Percentiles rank a stretch among this genome's conserved stretches.
These are phyloP conservation scores for Claviceps pazoutovae DNA, from an alignment of 2,329 filamentous ascomycete species.

Conservation along the genomic window DNA sequence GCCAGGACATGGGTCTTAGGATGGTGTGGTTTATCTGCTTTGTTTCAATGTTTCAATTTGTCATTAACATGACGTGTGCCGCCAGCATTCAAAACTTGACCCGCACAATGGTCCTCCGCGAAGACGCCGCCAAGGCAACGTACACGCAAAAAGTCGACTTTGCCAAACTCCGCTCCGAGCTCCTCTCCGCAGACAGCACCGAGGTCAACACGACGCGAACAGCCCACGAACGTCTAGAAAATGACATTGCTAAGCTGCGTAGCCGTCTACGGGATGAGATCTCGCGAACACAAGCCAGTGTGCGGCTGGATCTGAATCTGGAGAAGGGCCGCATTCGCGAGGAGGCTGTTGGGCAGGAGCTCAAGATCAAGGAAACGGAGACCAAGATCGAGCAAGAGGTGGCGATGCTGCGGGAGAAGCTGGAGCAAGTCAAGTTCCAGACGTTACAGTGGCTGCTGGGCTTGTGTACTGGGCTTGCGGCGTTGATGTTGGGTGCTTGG, in stretches of 20 bases:
- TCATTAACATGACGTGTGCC: background rate
- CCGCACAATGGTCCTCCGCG: constrained; percentile 91
- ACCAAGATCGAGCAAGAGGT: constrained; percentile 97
- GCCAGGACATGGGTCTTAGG: too few species aligned
- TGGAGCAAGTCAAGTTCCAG: constrained; percentile 96
- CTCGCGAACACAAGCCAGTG: constrained; percentile 81
- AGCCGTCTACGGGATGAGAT: constrained; percentile 86
- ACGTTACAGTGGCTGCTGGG: constrained; percentile 97
- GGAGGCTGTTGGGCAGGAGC: constrained; percentile 89
- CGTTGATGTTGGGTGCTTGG: constrained; percentile 56
- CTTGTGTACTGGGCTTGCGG: constrained; percentile 55
- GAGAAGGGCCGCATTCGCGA: constrained; percentile 95
- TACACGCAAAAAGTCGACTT: constrained; percentile 93
- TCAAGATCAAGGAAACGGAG: constrained; percentile 98
- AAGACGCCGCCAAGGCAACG: constrained; percentile 73
- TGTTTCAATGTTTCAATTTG: too few species aligned
- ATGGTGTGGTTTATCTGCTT: background rate
- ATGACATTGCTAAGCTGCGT: constrained; percentile 89
- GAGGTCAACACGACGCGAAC: constrained; percentile 80
- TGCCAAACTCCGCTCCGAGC: constrained; percentile 86
- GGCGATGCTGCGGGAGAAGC: constrained; percentile 73
- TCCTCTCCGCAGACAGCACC: constrained; percentile 80
- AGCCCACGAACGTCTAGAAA: constrained; percentile 82
- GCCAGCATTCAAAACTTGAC: constrained; percentile 86
- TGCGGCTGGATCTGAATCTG: constrained; percentile 82